Evolutionary conservation across 306 rosid species (phyloP).

Genomic region (Neltuma alba): DNA sequence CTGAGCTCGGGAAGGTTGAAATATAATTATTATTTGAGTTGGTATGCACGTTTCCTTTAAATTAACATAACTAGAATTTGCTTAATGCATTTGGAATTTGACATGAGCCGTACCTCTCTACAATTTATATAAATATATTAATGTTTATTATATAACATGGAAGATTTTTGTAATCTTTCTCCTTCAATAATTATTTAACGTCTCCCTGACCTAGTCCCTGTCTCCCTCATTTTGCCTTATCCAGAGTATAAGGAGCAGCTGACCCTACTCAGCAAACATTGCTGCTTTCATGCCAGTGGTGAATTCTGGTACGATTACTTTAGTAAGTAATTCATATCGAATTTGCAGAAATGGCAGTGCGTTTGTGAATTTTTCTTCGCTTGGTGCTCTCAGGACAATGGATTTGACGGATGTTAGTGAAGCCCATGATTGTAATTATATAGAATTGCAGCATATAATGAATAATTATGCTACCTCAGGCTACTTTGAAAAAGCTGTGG

Average conservation of each 20-base stretch:
- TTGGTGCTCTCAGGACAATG: conserved; percentile 31
- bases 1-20: neutral
- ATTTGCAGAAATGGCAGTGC: conserved; percentile 21
- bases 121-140: neutral
- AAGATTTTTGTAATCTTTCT: neutral
- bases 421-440: conserved; percentile 24
- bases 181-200: neutral
- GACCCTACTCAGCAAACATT: neutral
- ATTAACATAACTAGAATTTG: neutral
- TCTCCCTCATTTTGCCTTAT: neutral
- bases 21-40: neutral
- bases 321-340: conserved; percentile 8
- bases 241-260: conserved; percentile 8
- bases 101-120: neutral
- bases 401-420: conserved; percentile 26
- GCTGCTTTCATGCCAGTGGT: conserved; percentile 24
- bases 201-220: neutral
- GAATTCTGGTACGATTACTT: conserved; percentile 27
- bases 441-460: conserved; percentile 38
- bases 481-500: conserved; percentile 37
- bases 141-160: neutral
- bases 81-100: neutral
- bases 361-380: conserved; percentile 34
- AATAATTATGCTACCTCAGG: conserved; percentile 45
- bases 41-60: neutral